Base-by-base conservation (phyloP, 2,329 filamentous ascomycete genomes). In the Elsinoe necatrix region DNA sequence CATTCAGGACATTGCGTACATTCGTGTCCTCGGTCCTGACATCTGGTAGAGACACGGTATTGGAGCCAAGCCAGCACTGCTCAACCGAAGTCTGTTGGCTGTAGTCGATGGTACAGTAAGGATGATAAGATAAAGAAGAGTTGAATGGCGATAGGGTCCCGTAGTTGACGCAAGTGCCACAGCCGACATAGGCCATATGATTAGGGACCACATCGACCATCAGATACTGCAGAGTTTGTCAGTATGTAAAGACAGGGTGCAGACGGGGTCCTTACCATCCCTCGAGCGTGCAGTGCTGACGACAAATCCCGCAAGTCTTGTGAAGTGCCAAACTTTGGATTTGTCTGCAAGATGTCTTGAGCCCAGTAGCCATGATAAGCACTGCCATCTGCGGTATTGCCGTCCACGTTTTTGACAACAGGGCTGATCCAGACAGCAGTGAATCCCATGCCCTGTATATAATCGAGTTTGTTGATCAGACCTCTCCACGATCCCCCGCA, bases 401-500 rank as follows among this genome's bases (percentile, higher is more conserved):
- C 57, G 4, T 73, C 67, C n/a, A 76, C 63, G 54, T 76, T 72
- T 41, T 70, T 55, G 23, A 55, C 37, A 18, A 55, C 52, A 20
- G 52, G 52, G 11, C 35, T 42, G 52, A 55, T 55, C 52, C 35
- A 55, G 20, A 72, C 48, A 39, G 80, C 80, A 57, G 77, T 77
- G 60, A 82, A 82, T 20, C 80, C 80, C 77, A 83, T 80, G 48
- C 75, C 75, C 63, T 80, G 73, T 65, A 85, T 84, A 65, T 84
- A 84, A 66, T 84, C 81, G 39, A 85, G 74, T 60, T 80, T 75
- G 59, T 79, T 75, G 61, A 77, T 74, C 27, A 85, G 73, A 4
- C 83, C 83, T 55, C 72, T 68, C 65, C 79, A 86, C 0, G 78
- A 80, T n/a, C 83, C 83, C 41, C 81, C 81, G 61, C 83, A 85